Base-by-base conservation (phyloP, 768 basidiomycete genomes). In the Tulasnella sp. region DNA sequence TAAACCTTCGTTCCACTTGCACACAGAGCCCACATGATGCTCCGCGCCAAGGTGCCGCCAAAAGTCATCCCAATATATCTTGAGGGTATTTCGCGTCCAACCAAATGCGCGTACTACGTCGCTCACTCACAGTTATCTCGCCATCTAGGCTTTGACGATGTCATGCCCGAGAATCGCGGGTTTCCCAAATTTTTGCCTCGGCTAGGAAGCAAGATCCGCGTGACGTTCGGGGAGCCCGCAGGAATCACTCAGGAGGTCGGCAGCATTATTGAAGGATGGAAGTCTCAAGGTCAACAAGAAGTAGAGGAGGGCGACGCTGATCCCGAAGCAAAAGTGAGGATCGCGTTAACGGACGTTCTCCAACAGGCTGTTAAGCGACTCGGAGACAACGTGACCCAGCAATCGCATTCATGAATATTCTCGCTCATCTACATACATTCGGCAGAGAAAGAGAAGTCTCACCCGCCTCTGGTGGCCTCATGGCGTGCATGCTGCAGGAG, bases 31-130 rank as follows among this genome's bases (percentile, higher is more conserved):
- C 89, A 95, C 35, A 92, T 98, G 44, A 82, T 99, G 67, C 95
- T 91, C 89, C 90, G 91, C 77, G 85, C 87, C 11, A 83, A 86
- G 18, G 81, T 86, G n/a, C 87, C 89, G 67, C 96, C 96, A 2
- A 83, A 90, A 29, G 89, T 98, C 78, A 91, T 99, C 80, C 96
- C 96, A 2, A 93, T 98, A 88, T 99, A 95, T 95, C 86, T 98
- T 16, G 91, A 92, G n/a, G 91, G 92, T 88, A 74, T n/a, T 85
- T 78, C 18, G 61, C 77, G 37, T 79, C 76, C 32, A 69, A 75
- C 44, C 26, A 37, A 23, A 2, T 18, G 18, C 6, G 37, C n/a
- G 29, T 61, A 4, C 48, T 67, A 78, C 57, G 42, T 48, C 73
- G 15, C 20, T 51, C 26, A 18, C 46, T 29, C 13, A 3, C 39